These are phyloP conservation scores for Hemileccinum rubropunctum DNA, from an alignment of 768 basidiomycete genomes.

Conservation along the genomic window DNA sequence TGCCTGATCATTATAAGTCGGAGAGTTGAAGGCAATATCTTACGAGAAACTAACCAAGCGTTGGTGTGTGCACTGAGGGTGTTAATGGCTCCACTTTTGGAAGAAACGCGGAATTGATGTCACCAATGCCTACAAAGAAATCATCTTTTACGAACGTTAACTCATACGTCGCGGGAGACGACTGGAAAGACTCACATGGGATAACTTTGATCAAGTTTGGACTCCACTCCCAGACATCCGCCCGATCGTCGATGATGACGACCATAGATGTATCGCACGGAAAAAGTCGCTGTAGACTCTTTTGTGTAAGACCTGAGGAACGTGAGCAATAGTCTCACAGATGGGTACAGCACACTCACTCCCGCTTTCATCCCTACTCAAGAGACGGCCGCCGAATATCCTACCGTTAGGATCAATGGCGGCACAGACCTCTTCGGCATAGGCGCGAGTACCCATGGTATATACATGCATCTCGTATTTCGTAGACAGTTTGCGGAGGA, in stretches of 20 bases:
- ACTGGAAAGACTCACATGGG: conserved; percentile 63
- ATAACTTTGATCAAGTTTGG: conserved; percentile 96
- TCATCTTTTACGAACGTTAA: conserved; percentile 59
- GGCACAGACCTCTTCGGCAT: conserved; percentile 92
- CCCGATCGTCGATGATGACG: conserved; percentile 97
- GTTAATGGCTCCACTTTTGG: conserved; percentile 65
- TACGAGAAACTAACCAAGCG: conserved; percentile 19
- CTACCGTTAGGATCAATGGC: conserved; percentile 88
- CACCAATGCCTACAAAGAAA: conserved; percentile 97
- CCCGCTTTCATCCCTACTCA: conserved; percentile 95
- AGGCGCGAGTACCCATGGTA: conserved; percentile 98
- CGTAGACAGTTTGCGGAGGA: conserved; percentile 65
- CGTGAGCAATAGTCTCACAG: conserved; percentile 11
- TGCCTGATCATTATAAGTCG: conserved; percentile 19
- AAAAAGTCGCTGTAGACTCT: conserved; percentile 88
- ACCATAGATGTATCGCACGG: conserved; percentile 99
- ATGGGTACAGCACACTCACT: conserved; percentile 53
- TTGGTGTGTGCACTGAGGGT: conserved; percentile 22
- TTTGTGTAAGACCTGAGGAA: conserved; percentile 76
- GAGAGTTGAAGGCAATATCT: background rate
- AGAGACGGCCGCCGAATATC: conserved; percentile 82
- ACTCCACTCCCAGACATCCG: conserved; percentile 98
- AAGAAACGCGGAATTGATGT: conserved; percentile 94
- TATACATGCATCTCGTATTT: conserved; percentile 99
- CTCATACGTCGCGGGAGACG: background rate